A percentile compares a stretch with the other conserved stretches of the same genome.
These are phyloP conservation scores for Cetraspora pellucida DNA, from an alignment of 192 early-diverging fungal genomes.

Conservation along the genomic window DNA sequence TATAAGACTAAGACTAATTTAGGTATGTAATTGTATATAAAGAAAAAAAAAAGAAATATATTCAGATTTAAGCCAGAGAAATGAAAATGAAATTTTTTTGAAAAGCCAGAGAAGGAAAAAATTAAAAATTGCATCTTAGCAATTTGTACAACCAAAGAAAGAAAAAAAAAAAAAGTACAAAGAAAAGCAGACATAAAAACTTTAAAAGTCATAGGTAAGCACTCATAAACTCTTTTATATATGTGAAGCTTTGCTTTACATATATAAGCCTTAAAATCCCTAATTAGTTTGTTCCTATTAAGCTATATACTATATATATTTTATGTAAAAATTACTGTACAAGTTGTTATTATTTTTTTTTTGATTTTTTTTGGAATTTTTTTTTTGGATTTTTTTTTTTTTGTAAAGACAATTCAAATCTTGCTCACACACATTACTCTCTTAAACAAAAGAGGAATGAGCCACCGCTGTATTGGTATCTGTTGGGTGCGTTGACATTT, in stretches of 20 bases:
- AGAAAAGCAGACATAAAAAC: neutral
- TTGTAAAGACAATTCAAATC: neutral
- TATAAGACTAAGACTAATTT: neutral
- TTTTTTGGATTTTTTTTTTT: neutral
- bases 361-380: neutral
- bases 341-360: neutral
- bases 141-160: neutral
- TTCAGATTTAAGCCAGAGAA: neutral
- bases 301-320: slow-evolving; percentile 10
- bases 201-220: neutral
- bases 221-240: neutral
- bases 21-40: neutral
- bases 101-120: slow-evolving; percentile 13
- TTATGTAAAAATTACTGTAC: slow-evolving; percentile 9
- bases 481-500: slow-evolving; percentile 24
- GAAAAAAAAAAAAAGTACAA: slow-evolving; percentile 8
- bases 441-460: slow-evolving; percentile 21
- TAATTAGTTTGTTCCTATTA: slow-evolving; percentile 3
- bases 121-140: neutral
- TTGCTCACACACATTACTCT: neutral
- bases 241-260: neutral
- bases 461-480: slow-evolving; percentile 1
- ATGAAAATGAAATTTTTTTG: neutral
- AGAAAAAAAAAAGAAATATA: neutral
- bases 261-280: slow-evolving; percentile 4